Evolutionary conservation across 164 flowering plant species (phyloP).

Genomic region (Brasenia schreberi): DNA sequence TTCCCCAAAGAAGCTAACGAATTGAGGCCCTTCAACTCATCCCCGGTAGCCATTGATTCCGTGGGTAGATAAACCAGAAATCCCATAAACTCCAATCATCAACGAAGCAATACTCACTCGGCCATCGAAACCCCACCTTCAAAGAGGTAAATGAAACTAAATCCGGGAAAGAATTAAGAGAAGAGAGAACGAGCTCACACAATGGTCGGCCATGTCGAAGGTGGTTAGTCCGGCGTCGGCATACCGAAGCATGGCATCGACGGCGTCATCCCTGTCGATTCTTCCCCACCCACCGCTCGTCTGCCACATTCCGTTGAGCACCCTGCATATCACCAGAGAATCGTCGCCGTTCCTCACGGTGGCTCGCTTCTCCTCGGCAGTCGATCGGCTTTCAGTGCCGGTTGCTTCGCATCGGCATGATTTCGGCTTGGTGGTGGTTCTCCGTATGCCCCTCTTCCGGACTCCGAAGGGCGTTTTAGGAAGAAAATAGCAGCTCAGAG

Average conservation of each 20-base stretch:
- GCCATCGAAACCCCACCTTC: too few species aligned
- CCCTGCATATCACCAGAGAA: conserved; percentile 46
- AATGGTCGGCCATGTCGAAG: conserved; percentile 74
- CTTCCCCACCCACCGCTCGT: conserved; percentile 74
- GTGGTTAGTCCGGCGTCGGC: conserved; percentile 58
- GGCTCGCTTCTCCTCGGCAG: conserved; percentile 5
- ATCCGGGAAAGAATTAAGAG: not conserved
- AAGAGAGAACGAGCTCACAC: conserved; percentile 16
- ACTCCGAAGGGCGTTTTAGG: not conserved
- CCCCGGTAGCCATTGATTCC: too few species aligned
- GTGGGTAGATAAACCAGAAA: too few species aligned
- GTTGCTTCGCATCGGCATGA: not conserved
- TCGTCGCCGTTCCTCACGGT: conserved; percentile 51
- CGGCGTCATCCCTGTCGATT: conserved; percentile 44
- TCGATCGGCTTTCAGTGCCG: not conserved
- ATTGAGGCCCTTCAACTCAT: too few species aligned
- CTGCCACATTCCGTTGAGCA: conserved; percentile 86
- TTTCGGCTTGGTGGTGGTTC: not conserved
- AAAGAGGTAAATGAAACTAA: not conserved
- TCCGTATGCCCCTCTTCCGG: not conserved
- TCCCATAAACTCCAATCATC: too few species aligned
- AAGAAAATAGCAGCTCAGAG: not conserved
- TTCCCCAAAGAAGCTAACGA: too few species aligned
- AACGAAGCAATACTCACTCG: too few species aligned
- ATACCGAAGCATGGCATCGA: conserved; percentile 56